These are phyloP conservation scores for Blastocystis hominis DNA, from an alignment of 352 stramenopile species.

Conservation along the genomic window DNA sequence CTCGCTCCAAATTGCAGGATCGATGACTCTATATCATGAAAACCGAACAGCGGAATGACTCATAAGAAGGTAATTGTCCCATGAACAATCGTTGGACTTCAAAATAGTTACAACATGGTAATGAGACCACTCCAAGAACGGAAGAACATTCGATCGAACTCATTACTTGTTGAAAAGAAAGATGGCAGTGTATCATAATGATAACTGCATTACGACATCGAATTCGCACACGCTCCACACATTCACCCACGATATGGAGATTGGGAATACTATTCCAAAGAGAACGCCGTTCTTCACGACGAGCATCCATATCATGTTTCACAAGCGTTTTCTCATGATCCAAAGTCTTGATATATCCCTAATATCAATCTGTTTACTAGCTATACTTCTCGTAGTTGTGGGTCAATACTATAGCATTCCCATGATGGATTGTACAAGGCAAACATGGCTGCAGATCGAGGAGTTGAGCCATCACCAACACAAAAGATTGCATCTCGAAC, in stretches of 20 bases:
- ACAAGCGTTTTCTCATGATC: background rate
- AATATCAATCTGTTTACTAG: background rate
- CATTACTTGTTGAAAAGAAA: constrained; percentile 17
- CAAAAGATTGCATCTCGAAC: background rate
- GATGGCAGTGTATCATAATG: constrained; percentile 20
- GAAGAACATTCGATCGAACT: background rate
- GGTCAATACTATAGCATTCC: constrained; percentile 19
- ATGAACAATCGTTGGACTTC: background rate
- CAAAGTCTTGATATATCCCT: background rate
- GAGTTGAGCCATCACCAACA: constrained; percentile 10
- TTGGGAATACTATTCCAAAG: background rate
- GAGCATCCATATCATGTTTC: background rate
- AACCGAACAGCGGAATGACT: too few relatives aligned
- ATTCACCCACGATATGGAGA: background rate
- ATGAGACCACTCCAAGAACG: background rate
- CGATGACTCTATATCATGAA: too few relatives aligned
- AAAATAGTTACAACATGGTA: constrained; percentile 28
- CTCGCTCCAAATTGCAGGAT: background rate
- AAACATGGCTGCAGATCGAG: constrained; percentile 4
- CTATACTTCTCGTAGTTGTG: background rate
- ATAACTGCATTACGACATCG: background rate
- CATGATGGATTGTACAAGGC: background rate
- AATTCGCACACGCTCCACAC: background rate
- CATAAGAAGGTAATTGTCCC: background rate
- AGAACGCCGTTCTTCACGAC: background rate